phyloP scores from a whole-genome alignment of 2,329 filamentous ascomycete genomes.

The Alternaria tenuissima region DNA sequence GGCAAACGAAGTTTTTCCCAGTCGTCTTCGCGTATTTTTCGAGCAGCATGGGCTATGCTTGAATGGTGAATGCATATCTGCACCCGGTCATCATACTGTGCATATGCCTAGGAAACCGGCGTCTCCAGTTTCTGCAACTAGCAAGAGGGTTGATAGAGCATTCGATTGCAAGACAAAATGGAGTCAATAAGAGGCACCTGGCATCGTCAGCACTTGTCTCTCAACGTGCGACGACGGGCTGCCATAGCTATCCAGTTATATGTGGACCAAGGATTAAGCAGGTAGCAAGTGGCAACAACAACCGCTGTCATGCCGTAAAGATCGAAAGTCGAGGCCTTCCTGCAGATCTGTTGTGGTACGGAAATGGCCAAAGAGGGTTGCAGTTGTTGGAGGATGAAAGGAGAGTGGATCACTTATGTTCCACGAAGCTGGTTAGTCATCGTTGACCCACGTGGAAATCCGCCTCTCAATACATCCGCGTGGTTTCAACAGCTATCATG shows the following conservation, averaged over 20 bases:
- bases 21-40: slow-evolving; percentile 18
- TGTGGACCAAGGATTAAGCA: slow-evolving; percentile 20
- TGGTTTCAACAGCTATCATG: slow-evolving; percentile 18
- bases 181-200: slow-evolving; percentile 4
- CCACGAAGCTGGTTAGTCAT: slow-evolving; percentile 25
- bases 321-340: slow-evolving; percentile 24
- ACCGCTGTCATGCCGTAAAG: slow-evolving; percentile 36
- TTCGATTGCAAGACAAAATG: slow-evolving; percentile 10
- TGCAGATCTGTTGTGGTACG: slow-evolving; percentile 30
- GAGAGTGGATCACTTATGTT: slow-evolving; percentile 21
- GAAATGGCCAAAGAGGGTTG: slow-evolving; percentile 21
- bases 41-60: slow-evolving; percentile 26
- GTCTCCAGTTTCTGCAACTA: neutral
- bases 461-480: slow-evolving; percentile 3
- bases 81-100: slow-evolving; percentile 8
- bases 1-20: slow-evolving; percentile 28
- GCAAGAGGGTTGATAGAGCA: neutral
- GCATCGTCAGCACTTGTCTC: slow-evolving; percentile 15
- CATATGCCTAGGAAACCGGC: slow-evolving; percentile 9
- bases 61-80: slow-evolving; percentile 10
- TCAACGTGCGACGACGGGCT: slow-evolving; percentile 19
- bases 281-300: slow-evolving; percentile 27
- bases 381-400: slow-evolving; percentile 34
- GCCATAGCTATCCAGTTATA: slow-evolving; percentile 26
- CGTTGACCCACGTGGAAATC: slow-evolving; percentile 30